Evolutionary conservation across 331 rosid species (phyloP), one percentile per base, ranked within the genome.

Genomic region (Malus hybrid): DNA sequence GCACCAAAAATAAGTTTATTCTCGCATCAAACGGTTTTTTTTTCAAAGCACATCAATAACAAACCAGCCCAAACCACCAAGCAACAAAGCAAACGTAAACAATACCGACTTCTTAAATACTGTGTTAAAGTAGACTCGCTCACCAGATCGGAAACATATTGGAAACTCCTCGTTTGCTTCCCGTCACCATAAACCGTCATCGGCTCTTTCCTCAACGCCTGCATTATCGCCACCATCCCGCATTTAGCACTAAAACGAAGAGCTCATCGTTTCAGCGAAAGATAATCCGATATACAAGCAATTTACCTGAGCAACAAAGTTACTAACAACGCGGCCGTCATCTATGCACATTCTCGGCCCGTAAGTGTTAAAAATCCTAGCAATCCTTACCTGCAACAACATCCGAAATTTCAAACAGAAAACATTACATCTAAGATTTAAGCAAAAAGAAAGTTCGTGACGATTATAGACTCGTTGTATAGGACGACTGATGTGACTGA

Each of bases 111-210:
- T n/a, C 54, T 56, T 55, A 71, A 55, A 33, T 56, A 52, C 5
- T 8, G 7, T 19, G 18, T 55, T 60, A 67, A 55, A 71, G 32
- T 15, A n/a, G 4, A 50, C 56, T 31, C 18, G 32, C 89, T 83
- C 86, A 88, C 98, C 97, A 93, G 83, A 81, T 93, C 98, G 81
- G 98, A 93, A 60, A 93, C 98, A 80, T 85, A 93, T 69, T 93
- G 98, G 90, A 93, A 93, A 80, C 98, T 93, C 88, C 98, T 85
- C 19, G 98, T 93, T 85, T 90, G 98, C 85, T 93, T 90, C 64
- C 98, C 98, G 80, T 93, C 98, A 67, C 98, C 98, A n/a, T 93
- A 93, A 27, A 93, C 98, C 13, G 97, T 93, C 89, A 93, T 63
- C 59, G 98, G 95, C 72, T 89, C 94, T 87, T 93, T 93, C 79